Base-by-base conservation (phyloP, 108 stramenopile genomes). In the Nitzschia sp. region DNA sequence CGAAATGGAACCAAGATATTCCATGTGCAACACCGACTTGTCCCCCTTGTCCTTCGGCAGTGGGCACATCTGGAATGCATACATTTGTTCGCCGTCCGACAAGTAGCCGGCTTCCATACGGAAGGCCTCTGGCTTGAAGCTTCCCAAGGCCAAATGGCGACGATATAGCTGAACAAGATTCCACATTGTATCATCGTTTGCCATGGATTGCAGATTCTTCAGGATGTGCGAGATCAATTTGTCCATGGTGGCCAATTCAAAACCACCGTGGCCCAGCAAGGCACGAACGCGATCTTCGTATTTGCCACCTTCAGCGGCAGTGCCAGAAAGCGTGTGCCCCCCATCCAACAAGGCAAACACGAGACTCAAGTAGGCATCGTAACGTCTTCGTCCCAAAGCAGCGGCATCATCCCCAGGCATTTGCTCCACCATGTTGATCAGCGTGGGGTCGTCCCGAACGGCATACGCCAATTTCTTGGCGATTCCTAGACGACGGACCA, bases 191-290 rank as follows among this genome's bases (percentile, higher is more conserved):
- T 93, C 94, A 72, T 95, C 94, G 54, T 86, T 80, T 1, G 83
- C 82, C 82, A 95, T 83, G 26, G 77, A 70, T 59, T 93, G 91
- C 58, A 95, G 71, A 56, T 93, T 88, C 82, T 95, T 95, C 36
- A 90, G 62, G 41, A 90, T 75, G 63, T 93, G 88, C 32, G 86
- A 83, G 68, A 95, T 84, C 46, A 95, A 67, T 71, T 95, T 95
- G 77, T 95, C 94, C 85, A 95, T 91, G 19, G 94, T 95, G 11
- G 87, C 88, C 35, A 95, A 84, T 55, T 92, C 94, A 67, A 85
- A 93, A 1, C 80, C 81, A 21, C 87, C 80, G 58, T 95, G 90
- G n/a, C 94, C 94, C 30, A 95, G 63, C 65, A 95, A 75, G 47
- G 78, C 75, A 5, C 90, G 79, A 19, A 94, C 89, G 36, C 90